Evolutionary conservation across 1,284 basidiomycete genomes (phyloP), one percentile per base, ranked within the genome.

Genomic region (Austroboletus novae-zelandiae): DNA sequence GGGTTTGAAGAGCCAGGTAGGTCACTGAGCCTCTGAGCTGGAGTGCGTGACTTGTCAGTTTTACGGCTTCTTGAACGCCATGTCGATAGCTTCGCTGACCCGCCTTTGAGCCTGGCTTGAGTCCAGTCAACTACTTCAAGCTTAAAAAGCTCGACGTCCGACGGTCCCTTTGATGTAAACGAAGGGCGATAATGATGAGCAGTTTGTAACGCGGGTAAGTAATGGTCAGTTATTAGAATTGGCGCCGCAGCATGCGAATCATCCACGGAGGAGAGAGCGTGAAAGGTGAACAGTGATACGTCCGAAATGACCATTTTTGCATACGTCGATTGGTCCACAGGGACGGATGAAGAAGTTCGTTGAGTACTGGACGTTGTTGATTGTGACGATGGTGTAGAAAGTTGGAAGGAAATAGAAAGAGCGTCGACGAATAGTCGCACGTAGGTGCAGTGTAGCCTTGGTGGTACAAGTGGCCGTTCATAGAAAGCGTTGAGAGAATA

Each of bases 121-220:
- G 81, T 86, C 87, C 86, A 89, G 56, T 90, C 81, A 9, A 74
- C 56, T 8, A 83, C 61, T 17, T 79, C 77, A 55, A 90, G 83
- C 10, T 62, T 62, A 0, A 86, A 85, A 31, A 81, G 70, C 35
- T 55, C 54, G 27, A 63, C 61, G 48, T 65, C 60, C 48, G 48
- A 48, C 42, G 58, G 55, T 51, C 48, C 55, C 34, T 58, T 52
- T 5, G 60, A 55, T 47, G 50, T 13, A 20, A 63, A 47, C 27
- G 65, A 66, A 29, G 80, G 77, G 55, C 79, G 76, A 29, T 60
- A 48, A 59, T 79, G 77, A 7, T 55, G 53, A 13, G 64, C 50
- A 36, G 68, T 45, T 61, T 83, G 83, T 50, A 84, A 81, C 4
- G 64, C 64, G n/a, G 69, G 61, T 18, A 89, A 74, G 52, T 78